phyloP scores from a whole-genome alignment of 768 basidiomycete genomes.

The Podaxis sp. region DNA sequence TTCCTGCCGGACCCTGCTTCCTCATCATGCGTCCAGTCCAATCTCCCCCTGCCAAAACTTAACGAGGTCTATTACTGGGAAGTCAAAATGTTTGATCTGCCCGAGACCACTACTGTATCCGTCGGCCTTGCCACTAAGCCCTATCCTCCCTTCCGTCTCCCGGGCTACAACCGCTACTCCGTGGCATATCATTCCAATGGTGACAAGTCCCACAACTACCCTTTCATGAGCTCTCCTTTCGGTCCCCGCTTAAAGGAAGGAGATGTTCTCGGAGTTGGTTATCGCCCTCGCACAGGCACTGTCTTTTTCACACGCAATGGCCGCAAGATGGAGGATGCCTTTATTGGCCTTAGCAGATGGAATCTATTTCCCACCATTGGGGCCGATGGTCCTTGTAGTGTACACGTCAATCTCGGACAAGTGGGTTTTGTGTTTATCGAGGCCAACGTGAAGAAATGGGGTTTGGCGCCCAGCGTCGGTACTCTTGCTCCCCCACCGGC shows the following conservation, averaged over 20 bases:
- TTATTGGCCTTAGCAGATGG: conserved; percentile 82
- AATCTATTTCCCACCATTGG: conserved; percentile 98
- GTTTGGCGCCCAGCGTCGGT: conserved; percentile 93
- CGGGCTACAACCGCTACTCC: conserved; percentile 82
- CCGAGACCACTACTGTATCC: conserved; percentile 80
- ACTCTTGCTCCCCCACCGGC: conserved; percentile 97
- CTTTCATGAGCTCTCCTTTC: conserved; percentile 83
- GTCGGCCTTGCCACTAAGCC: conserved; percentile 97
- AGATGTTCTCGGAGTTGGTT: conserved; percentile 94
- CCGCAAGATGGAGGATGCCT: conserved; percentile 95
- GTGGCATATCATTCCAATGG: conserved; percentile 96
- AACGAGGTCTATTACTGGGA: conserved; percentile 99
- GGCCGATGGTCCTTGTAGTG: conserved; percentile 92
- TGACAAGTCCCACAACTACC: conserved; percentile 96
- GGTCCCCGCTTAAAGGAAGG: conserved; percentile 88
- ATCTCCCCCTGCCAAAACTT: conserved; percentile 92
- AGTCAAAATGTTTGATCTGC: conserved; percentile 98
- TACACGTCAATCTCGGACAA: conserved; percentile 97
- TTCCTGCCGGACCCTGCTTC: conserved; percentile 97
- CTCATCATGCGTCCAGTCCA: conserved; percentile 93
- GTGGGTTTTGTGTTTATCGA: conserved; percentile 99
- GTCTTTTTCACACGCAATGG: conserved; percentile 99
- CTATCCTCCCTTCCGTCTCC: conserved; percentile 90
- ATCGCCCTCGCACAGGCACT: conserved; percentile 92
- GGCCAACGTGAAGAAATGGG: conserved; percentile 99